phyloP scores from a whole-genome alignment of 345 rosid genomes.

The Eutrema heterophyllum region DNA sequence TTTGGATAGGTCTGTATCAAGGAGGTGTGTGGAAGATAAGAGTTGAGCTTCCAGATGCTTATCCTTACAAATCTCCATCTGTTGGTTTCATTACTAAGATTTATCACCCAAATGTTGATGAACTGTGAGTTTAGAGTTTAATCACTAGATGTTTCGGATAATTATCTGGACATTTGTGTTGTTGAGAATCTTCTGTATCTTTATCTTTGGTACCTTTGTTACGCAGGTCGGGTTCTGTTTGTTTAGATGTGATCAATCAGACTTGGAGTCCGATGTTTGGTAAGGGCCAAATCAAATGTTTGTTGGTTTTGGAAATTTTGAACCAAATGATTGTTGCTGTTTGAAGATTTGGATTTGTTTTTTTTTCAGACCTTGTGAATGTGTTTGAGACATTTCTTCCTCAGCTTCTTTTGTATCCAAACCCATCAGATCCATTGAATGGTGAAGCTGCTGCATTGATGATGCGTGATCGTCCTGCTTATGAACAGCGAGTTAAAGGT shows the following conservation, averaged over 20 bases:
- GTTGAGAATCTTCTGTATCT: background rate
- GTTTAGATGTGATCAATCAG: slow-evolving; percentile 95
- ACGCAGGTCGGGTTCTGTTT: slow-evolving; percentile 95
- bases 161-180: background rate
- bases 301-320: background rate
- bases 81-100: slow-evolving; percentile 91
- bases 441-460: slow-evolving; percentile 96
- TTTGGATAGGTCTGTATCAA: slow-evolving; percentile 69
- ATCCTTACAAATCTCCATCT: slow-evolving; percentile 98
- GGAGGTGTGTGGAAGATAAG: slow-evolving; percentile 96
- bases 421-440: slow-evolving; percentile 92
- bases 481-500: slow-evolving; percentile 92
- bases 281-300: slow-evolving; percentile 28
- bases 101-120: slow-evolving; percentile 99
- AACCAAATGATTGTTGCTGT: background rate
- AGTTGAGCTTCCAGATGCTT: slow-evolving; percentile 98
- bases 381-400: slow-evolving; percentile 98
- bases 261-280: slow-evolving; percentile 99
- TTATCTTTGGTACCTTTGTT: background rate
- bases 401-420: slow-evolving; percentile 95
- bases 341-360: background rate
- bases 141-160: background rate
- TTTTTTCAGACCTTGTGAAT: slow-evolving; percentile 78
- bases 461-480: slow-evolving; percentile 86
- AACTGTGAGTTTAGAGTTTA: slow-evolving; percentile 54